Evolutionary conservation across 345 rosid genomes (phyloP).

Genomic region (Cardamine chenopodiifolia): DNA sequence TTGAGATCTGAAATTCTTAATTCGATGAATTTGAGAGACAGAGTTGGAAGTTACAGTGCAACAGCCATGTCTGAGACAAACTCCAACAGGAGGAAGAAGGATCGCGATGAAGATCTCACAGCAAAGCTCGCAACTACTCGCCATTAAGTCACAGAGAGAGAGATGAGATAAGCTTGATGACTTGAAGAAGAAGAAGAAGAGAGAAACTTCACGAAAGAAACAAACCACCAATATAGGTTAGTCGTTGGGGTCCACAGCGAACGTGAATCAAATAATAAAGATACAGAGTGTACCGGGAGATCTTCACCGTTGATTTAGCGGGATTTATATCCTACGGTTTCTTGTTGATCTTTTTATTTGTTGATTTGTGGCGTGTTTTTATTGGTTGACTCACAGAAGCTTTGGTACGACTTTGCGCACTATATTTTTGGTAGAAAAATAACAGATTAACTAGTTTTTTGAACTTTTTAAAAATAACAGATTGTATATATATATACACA

Average conservation of each 20-base stretch:
- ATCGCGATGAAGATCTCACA: slow-evolving; percentile 86
- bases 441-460: no score
- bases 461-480: no score
- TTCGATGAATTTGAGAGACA: background rate
- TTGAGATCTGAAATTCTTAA: slow-evolving; percentile 1
- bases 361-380: background rate
- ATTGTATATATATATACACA: no score
- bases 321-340: background rate
- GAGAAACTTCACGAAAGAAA: slow-evolving; percentile 28
- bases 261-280: background rate
- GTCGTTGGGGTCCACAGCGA: background rate
- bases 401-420: background rate
- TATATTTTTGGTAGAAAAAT: no score
- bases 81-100: slow-evolving; percentile 85
- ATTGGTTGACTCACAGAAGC: background rate
- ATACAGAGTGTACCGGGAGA: background rate
- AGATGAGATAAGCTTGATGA: slow-evolving; percentile 11
- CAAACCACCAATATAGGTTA: background rate
- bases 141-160: slow-evolving; percentile 46
- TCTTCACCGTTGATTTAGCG: slow-evolving; percentile 13
- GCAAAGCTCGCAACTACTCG: slow-evolving; percentile 58
- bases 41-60: slow-evolving; percentile 58
- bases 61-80: slow-evolving; percentile 90
- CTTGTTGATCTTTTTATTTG: background rate
- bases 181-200: slow-evolving; percentile 16